Conservation (phyloP, 2,329 filamentous ascomycete species). For the Talaromyces sp. region DNA sequence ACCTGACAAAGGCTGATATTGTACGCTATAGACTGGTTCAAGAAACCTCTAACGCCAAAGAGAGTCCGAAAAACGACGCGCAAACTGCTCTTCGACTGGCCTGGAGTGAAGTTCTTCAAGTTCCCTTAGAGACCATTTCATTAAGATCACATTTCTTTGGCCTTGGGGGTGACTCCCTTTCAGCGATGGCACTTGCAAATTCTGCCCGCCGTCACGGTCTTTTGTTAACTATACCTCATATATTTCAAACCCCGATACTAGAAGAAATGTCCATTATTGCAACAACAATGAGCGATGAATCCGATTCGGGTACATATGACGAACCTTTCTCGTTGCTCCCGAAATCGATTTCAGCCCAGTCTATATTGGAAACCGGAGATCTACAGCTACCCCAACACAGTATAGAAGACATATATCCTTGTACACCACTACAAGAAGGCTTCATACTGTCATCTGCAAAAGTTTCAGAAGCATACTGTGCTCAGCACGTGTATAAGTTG, state of each 20-base stretch:
- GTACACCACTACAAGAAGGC: constrained; percentile 41
- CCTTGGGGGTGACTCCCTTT: constrained; percentile 21
- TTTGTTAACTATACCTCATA: not conserved
- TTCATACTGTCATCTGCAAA: constrained; percentile 24
- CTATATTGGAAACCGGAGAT: not conserved
- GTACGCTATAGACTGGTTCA: too few species aligned
- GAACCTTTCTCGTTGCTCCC: too few species aligned
- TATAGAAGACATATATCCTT: constrained; percentile 29
- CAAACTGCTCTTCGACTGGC: too few species aligned
- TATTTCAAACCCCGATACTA: not conserved
- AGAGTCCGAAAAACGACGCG: too few species aligned
- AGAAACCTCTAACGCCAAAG: too few species aligned
- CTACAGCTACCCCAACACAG: not conserved
- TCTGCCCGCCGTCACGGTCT: not conserved
- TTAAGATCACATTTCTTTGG: constrained; percentile 23
- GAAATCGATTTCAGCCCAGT: too few species aligned
- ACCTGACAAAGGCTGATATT: too few species aligned
- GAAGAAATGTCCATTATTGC: too few species aligned
- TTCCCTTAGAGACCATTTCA: too few species aligned
- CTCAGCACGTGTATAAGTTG: not conserved
- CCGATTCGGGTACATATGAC: too few species aligned
- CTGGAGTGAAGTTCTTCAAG: too few species aligned
- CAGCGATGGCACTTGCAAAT: constrained; percentile 17
- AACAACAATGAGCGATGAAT: too few species aligned
- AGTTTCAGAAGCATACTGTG: not conserved